Evolutionary conservation across 257 asterid species (phyloP).

Genomic region (Primulina eburnea): DNA sequence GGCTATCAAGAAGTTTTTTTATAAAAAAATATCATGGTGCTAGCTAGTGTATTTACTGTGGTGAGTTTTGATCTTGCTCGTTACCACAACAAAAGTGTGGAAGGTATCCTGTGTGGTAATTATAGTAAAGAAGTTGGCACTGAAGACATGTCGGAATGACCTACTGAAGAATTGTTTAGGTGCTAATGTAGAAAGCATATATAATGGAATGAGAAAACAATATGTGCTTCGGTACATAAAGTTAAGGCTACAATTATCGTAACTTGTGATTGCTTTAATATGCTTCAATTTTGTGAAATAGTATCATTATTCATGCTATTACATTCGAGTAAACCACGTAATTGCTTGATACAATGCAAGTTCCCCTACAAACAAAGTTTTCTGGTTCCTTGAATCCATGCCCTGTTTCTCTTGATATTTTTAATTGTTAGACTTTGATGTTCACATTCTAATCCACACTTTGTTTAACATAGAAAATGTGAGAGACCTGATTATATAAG

Average conservation of each 20-base stretch:
- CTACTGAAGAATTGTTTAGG: neutral
- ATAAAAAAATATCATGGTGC: too few relatives aligned
- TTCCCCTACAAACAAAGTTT: too few relatives aligned
- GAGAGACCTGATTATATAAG: constrained; percentile 20
- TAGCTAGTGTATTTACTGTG: neutral
- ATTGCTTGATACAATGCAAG: too few relatives aligned
- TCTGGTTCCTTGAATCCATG: too few relatives aligned
- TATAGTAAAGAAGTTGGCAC: neutral
- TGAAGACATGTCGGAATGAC: neutral
- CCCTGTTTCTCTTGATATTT: too few relatives aligned
- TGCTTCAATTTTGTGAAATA: neutral
- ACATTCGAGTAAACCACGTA: too few relatives aligned
- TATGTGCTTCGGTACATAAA: too few relatives aligned
- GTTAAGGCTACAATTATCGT: neutral
- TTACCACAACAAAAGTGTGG: neutral
- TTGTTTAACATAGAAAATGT: neutral
- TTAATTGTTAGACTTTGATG: neutral
- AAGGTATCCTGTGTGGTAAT: neutral
- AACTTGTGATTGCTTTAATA: neutral
- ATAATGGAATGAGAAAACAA: neutral
- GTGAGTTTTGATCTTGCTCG: neutral
- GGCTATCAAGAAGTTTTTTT: neutral
- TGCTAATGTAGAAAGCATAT: neutral
- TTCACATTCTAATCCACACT: neutral
- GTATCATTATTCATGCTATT: too few relatives aligned